These are phyloP conservation scores for Ensete glaucum DNA, from an alignment of 176 grass and related monocot species.

Conservation along the genomic window DNA sequence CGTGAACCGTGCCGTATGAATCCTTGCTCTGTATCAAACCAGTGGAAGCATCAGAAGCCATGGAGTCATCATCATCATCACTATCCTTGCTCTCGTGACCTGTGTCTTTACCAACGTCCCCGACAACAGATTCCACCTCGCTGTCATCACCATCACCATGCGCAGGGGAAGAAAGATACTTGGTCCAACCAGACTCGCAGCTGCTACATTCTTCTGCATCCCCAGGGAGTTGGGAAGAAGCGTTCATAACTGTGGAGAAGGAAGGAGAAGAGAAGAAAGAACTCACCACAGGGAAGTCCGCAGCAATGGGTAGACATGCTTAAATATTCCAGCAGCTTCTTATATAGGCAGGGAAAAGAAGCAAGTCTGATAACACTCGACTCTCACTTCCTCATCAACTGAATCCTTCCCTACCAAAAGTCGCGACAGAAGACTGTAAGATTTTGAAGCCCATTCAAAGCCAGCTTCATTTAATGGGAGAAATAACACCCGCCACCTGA, in stretches of 20 bases:
- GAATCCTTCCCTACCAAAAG: background rate
- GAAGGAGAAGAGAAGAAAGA: background rate
- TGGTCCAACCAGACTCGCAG: constrained; percentile 11
- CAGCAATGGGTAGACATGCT: no score
- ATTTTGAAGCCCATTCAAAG: constrained; percentile 3
- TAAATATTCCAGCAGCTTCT: background rate
- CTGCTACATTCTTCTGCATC: constrained; percentile 12
- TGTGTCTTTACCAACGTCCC: background rate
- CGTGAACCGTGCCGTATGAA: background rate
- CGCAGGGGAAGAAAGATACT: constrained; percentile 4
- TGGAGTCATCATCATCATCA: background rate
- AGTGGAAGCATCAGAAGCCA: constrained; percentile 10
- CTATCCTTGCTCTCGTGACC: background rate
- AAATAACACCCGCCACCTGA: background rate
- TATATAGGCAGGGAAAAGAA: background rate
- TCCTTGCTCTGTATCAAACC: background rate
- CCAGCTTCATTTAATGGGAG: background rate
- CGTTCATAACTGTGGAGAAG: background rate
- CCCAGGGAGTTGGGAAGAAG: background rate
- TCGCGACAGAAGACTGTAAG: background rate
- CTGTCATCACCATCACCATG: background rate
- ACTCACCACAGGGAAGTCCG: background rate
- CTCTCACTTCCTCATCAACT: no score
- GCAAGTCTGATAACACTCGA: no score
- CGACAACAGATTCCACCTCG: background rate